phyloP scores from a whole-genome alignment of 2,329 filamentous ascomycete species.

The Tolypocladium inflatum region DNA sequence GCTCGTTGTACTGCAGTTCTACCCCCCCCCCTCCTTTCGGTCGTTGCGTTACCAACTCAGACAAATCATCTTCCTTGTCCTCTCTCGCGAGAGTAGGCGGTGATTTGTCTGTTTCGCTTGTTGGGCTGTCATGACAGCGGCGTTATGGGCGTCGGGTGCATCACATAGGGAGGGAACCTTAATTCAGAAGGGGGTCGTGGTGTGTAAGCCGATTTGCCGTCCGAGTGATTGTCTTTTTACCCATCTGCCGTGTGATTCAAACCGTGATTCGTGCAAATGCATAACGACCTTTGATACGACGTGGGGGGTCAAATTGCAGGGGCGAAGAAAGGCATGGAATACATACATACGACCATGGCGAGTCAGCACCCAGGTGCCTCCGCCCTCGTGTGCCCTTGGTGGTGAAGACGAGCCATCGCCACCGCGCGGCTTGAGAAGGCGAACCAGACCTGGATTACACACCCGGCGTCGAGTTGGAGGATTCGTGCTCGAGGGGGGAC shows the following conservation, averaged over 20 bases:
- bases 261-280: not conserved
- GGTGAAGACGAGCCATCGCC: not conserved
- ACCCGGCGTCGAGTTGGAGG: not conserved
- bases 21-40: not conserved
- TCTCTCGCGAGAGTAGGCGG: constrained; percentile 3
- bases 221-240: no score
- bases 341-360: not conserved
- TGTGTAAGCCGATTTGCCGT: not conserved
- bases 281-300: not conserved
- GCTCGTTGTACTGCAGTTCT: not conserved
- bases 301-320: not conserved
- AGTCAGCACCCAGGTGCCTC: not conserved
- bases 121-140: constrained; percentile 20
- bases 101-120: constrained; percentile 3
- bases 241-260: not conserved
- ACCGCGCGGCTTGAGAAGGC: not conserved
- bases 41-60: constrained; percentile 13
- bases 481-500: not conserved
- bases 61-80: constrained; percentile 2
- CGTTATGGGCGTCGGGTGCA: constrained; percentile 20
- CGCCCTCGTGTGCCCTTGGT: not conserved
- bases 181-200: constrained; percentile 8
- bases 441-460: no score
- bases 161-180: constrained; percentile 20
- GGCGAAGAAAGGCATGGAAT: not conserved